Percentiles rank a stretch among this genome's conserved stretches.
Conservation (phyloP, 2,329 filamentous ascomycete species). For the Monilinia fructicola region DNA sequence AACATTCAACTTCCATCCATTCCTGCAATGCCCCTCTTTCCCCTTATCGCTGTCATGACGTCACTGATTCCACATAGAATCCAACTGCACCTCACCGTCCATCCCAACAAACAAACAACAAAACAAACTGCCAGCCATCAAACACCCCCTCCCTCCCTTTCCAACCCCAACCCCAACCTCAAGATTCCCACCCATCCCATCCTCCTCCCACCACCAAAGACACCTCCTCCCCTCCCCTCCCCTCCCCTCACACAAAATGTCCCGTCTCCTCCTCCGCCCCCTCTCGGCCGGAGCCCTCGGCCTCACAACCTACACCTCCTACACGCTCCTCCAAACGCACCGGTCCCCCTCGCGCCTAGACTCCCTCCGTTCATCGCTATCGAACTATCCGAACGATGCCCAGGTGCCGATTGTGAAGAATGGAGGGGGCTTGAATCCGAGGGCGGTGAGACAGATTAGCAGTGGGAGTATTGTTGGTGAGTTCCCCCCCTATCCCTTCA, state of each 20-base stretch:
- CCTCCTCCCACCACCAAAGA: not conserved
- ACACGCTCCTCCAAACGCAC: slow-evolving; percentile 36
- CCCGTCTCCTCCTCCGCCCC: slow-evolving; percentile 38
- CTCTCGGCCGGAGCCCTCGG: slow-evolving; percentile 40
- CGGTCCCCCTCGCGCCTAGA: slow-evolving; percentile 40
- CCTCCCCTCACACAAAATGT: slow-evolving; percentile 27
- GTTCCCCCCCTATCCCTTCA: too few species aligned
- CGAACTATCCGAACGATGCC: slow-evolving; percentile 37
- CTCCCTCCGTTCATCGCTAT: slow-evolving; percentile 24
- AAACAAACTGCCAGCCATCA: too few species aligned
- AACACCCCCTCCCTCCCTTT: too few species aligned
- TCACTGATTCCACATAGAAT: not conserved
- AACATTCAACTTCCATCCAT: not conserved
- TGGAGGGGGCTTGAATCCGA: slow-evolving; percentile 33
- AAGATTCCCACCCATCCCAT: not conserved
- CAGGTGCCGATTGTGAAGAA: slow-evolving; percentile 29
- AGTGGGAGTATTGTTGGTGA: slow-evolving; percentile 39
- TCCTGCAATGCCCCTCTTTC: not conserved
- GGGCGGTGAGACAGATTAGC: slow-evolving; percentile 39
- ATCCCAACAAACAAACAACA: not conserved
- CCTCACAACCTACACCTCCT: slow-evolving; percentile 42
- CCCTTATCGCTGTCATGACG: slow-evolving; percentile 15
- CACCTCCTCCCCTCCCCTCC: not conserved
- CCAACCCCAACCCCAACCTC: not conserved
- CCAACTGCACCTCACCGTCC: not conserved